Evolutionary conservation across 345 rosid species (phyloP), one percentile per base, ranked within the genome.

Genomic region (Eutrema heterophyllum): DNA sequence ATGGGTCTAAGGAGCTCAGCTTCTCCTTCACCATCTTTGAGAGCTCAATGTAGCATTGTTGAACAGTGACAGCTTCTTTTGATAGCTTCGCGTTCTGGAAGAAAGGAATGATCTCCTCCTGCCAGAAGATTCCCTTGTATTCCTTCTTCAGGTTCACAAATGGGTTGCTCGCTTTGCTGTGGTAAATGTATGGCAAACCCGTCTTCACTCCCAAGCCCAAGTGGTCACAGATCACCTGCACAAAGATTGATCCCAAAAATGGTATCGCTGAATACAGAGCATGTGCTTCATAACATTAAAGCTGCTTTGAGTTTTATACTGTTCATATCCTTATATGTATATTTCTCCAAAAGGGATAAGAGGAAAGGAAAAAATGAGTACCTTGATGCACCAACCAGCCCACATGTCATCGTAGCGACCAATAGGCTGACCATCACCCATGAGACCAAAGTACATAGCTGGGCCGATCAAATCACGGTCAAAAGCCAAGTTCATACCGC

Each of bases 301-400:
- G n/a, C 11, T 2, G 26, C 14, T 33, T 56, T 56, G 62, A 5
- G 4, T 56, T 32, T 0, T 33, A 38, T 0, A 9, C 41, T 38
- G 41, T 38, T 38, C 48, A 51, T 36, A 65, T 21, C 45, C 21
- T 2, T 49, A 14, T 33, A 7, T 7, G 12, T 4, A 7, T 38
- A 29, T 44, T 24, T 12, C 15, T 11, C 7, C 57, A 14, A 41
- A 29, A 53, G 30, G 26, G 64, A 46, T 12, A 45, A n/a, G 13
- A 43, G 43, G 58, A 13, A 9, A 3, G 21, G 24, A n/a, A 15
- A 55, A 32, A 32, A 24, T 32, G 13, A 40, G 52, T 74, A 89
- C 98, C 94, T 92, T 88, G 76, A 60, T 53, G n/a, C 98, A 94
- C 97, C 98, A 94, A 67, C 98, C 97, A 54, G 97, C 97, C 98